Evolutionary conservation across 1,284 basidiomycete genomes (phyloP), one percentile per base, ranked within the genome.

Genomic region (Mycosarcoma maydis): DNA sequence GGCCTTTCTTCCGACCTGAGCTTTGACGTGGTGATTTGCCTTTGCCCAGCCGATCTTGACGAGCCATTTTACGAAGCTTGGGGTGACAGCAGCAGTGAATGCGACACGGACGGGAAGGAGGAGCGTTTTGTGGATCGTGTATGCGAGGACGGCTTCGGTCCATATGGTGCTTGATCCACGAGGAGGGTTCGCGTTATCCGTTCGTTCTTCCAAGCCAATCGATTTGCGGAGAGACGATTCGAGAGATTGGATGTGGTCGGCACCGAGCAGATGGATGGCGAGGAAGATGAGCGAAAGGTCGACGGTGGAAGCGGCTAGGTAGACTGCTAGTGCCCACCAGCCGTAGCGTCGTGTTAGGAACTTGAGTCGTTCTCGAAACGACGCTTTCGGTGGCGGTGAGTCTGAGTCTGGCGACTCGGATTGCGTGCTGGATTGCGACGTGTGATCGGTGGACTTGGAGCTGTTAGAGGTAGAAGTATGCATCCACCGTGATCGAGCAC

Each of bases 111-210:
- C 82, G 6, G 96, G 95, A n/a, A 98, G 81, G 77, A 98, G 89
- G 0, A 93, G 81, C 0, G 93, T 96, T 84, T 98, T 98, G 86
- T 98, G 95, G 50, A 98, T 89, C 8, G 91, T 91, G 82, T 94
- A 98, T 7, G 96, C 95, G 59, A 98, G 85, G 0, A 92, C 88
- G 36, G 93, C 83, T 87, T 97, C 96, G 30, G 94, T 93, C 83
- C 92, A 94, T 8, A 97, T 48, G 16, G 54, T 37, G 17, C 53
- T 22, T n/a, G n/a, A n/a, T n/a, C n/a, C n/a, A n/a, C n/a, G 6
- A 11, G 17, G 2, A 6, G 10, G 11, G 13, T 43, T 20, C 11
- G 39, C 9, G 16, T 64, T 57, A 3, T 51, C 40, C 22, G 62
- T 23, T 51, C 58, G 53, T 19, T 52, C 46, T 42, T 56, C 73